Base-by-base conservation (phyloP, 2,329 filamentous ascomycete species). In the Coniochaeta sp. region DNA sequence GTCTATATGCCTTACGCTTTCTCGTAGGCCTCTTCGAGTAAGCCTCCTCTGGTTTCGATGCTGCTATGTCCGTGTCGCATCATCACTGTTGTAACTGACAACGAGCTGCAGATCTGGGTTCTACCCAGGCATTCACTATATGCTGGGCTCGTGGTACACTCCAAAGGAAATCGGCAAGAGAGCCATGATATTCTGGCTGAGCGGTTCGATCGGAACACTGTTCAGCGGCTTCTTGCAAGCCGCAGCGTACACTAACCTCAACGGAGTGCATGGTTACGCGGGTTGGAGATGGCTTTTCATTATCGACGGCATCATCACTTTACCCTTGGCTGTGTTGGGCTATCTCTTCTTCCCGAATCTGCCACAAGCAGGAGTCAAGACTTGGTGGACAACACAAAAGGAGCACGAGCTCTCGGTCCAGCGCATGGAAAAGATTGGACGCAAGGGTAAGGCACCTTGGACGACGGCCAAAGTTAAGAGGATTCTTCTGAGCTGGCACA, bases 311-410 rank as follows among this genome's bases (percentile, higher is more conserved):
- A 71, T 83, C 6, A 76, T 84, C 59, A 85, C 82, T 5, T 12
- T 66, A n/a, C 59, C 74, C 19, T 74, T 86, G 24, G 84, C 83
- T 19, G 65, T 79, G 3, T 62, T 69, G 3, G 75, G 81, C 6
- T 76, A 76, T 63, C 80, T 80, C 64, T 69, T 86, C 24, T 72
- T 88, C 7, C 84, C 84, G 1, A 80, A 88, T 52, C 24, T 52
- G 11, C 47, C 47, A 0, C 74, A 75, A 17, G 70, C 64, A 14
- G 63, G 62, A 7, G 72, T 68, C 1, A 68, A 66, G 11, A 77
- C 77, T 0, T 74, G 73, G 50, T 77, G 74, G 57, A 65, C 73
- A 6, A 71, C 64, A 0, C 64, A 70, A 14, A 62, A 67, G 0
- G 71, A 77, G 50, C 70, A 73, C 58, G 72, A 75, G 2, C 72